Evolutionary conservation across 139 green algal genomes (phyloP), one percentile per base, ranked within the genome.

Genomic region (Chlamydomonas sp.): DNA sequence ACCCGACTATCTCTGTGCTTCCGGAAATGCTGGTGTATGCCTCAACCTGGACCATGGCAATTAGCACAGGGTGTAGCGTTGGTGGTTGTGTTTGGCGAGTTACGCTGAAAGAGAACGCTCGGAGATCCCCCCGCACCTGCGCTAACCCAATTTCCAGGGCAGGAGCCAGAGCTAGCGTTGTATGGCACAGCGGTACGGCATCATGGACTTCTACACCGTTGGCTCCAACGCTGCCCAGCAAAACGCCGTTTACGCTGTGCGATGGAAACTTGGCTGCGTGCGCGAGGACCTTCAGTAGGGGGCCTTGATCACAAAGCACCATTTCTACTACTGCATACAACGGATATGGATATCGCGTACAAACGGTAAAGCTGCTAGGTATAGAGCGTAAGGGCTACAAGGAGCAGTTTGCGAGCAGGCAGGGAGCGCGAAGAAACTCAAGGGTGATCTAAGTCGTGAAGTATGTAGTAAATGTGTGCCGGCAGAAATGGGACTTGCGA

Each of bases 121-220:
- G 9, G 57, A n/a, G 49, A 67, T 31, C n/a, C 4, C 0, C 8
- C 3, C 86, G 31, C 49, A 93, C 92, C 90, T 95, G 94, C 0
- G 90, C 60, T 5, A 97, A 83, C 0, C 94, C 95, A 6, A 92
- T 90, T 77, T 97, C 95, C 12, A 96, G 77, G 2, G 90, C 78
- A 4, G 92, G 90, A 2, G 95, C 90, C 1, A 97, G 81, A 0
- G 81, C 90, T 20, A 95, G 71, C 58, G 89, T 93, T 60, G 63
- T 90, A 83, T 97, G 95, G 74, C 93, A 92, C 18, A 97, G 74
- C 18, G 95, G 95, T 16, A 97, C 71, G 16, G 89, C 93, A 75
- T 96, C 92, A 1, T 86, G 69, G 14, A 96, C 85, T 10, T 88
- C 72, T 7, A 96, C 80, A 3, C 63, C 61, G 31, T 73, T 63